A percentile compares a stretch with the other conserved stretches of the same genome.
Evolutionary conservation across 2,329 filamentous ascomycete genomes (phyloP).

Genomic region (Trichoderma sp.): DNA sequence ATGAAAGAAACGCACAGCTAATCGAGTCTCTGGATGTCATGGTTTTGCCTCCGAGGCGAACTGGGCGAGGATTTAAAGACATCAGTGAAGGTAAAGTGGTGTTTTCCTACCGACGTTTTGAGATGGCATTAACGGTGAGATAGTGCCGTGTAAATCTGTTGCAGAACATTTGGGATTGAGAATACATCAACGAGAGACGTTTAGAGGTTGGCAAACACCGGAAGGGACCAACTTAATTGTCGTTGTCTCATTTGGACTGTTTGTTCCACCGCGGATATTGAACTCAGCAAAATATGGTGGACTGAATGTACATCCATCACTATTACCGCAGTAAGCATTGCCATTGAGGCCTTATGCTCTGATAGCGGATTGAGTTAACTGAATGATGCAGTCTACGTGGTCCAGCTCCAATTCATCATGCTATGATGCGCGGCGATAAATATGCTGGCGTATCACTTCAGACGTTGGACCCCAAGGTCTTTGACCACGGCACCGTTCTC

Average conservation of each 20-base stretch:
- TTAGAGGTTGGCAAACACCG: slow-evolving; percentile 76
- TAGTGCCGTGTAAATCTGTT: slow-evolving; percentile 72
- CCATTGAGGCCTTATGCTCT: not conserved
- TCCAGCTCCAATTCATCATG: slow-evolving; percentile 81
- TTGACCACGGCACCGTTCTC: slow-evolving; percentile 79
- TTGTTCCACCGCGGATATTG: slow-evolving; percentile 79
- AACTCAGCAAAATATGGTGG: slow-evolving; percentile 74
- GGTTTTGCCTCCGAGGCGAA: slow-evolving; percentile 75
- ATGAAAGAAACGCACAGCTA: slow-evolving; percentile 49
- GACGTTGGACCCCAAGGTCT: slow-evolving; percentile 73
- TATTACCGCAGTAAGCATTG: slow-evolving; percentile 72
- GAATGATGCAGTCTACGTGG: slow-evolving; percentile 68
- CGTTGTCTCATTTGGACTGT: slow-evolving; percentile 91
- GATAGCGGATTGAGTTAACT: not conserved
- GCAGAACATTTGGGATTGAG: slow-evolving; percentile 65
- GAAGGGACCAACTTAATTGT: slow-evolving; percentile 73
- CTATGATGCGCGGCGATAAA: slow-evolving; percentile 64
- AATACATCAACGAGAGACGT: slow-evolving; percentile 77
- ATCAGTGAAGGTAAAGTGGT: slow-evolving; percentile 60
- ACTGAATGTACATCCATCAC: slow-evolving; percentile 88
- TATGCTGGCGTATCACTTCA: slow-evolving; percentile 81
- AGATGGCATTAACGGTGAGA: not conserved
- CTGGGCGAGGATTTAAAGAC: slow-evolving; percentile 71
- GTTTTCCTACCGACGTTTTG: not conserved
- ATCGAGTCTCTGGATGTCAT: slow-evolving; percentile 84